A percentile compares a stretch with the other conserved stretches of the same genome.
Evolutionary conservation across 495 filamentous ascomycete species (phyloP).

Genomic region (Penicillium coprophilum): DNA sequence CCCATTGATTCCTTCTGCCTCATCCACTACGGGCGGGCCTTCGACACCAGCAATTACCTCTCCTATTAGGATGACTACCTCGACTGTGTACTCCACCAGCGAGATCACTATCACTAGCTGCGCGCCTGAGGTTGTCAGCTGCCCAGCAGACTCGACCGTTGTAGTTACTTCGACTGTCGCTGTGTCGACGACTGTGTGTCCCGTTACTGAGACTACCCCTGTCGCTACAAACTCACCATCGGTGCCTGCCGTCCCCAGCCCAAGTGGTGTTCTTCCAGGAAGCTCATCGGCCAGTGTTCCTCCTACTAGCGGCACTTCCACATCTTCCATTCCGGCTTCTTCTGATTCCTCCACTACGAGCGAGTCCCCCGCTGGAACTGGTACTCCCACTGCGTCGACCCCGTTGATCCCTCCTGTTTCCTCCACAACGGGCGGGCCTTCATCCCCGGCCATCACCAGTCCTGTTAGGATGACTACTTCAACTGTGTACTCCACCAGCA

Average conservation of each 20-base stretch:
- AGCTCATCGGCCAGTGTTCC: not conserved
- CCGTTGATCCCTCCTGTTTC: not conserved
- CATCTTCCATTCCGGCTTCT: no score
- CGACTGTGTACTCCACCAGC: conserved; percentile 59
- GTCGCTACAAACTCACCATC: conserved; percentile 13
- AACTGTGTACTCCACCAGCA: conserved; percentile 58
- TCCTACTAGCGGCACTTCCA: not conserved
- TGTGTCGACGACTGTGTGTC: conserved; percentile 61
- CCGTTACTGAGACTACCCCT: conserved; percentile 44
- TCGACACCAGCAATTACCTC: conserved; percentile 12
- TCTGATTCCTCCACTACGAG: not conserved
- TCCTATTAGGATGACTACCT: conserved; percentile 48
- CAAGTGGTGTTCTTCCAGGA: not conserved
- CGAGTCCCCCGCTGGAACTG: no score
- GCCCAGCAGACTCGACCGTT: conserved; percentile 52
- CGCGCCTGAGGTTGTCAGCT: conserved; percentile 57
- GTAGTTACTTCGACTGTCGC: conserved; percentile 56
- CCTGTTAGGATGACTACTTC: conserved; percentile 50
- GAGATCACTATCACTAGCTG: conserved; percentile 59
- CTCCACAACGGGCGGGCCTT: not conserved
- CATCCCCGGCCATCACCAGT: conserved; percentile 13
- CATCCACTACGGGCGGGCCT: not conserved
- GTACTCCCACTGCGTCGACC: no score
- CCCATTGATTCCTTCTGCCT: conserved; percentile 18
- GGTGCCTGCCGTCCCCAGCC: not conserved